Evolutionary conservation across 495 filamentous ascomycete species (phyloP).

Genomic region (Talaromyces adpressus): DNA sequence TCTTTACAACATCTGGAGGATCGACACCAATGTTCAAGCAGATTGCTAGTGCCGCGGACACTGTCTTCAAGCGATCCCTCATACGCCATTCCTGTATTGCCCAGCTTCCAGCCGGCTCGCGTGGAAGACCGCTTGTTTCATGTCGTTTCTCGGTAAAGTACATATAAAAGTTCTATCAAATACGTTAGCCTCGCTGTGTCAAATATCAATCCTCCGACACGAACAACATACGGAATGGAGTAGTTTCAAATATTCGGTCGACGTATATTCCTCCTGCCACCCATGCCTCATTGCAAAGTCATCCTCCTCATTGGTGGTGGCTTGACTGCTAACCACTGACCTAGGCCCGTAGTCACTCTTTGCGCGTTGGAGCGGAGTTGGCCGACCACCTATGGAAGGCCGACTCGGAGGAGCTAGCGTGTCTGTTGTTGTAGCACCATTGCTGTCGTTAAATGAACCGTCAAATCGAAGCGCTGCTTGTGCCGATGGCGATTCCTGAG

Average conservation of each 20-base stretch:
- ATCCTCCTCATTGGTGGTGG: constrained; percentile 33
- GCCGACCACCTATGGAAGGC: constrained; percentile 27
- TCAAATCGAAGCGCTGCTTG: constrained; percentile 20
- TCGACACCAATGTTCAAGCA: constrained; percentile 98
- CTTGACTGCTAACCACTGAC: constrained; percentile 25
- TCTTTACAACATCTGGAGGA: constrained; percentile 92
- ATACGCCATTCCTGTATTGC: constrained; percentile 91
- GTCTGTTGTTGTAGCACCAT: constrained; percentile 16
- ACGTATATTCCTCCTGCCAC: constrained; percentile 56
- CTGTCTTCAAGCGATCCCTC: constrained; percentile 92
- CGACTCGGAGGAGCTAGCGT: constrained; percentile 24
- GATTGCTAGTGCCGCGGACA: constrained; percentile 86
- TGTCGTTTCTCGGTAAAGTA: constrained; percentile 97
- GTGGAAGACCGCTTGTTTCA: constrained; percentile 90
- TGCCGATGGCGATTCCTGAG: constrained; percentile 18
- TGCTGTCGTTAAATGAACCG: constrained; percentile 29
- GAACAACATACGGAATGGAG: constrained; percentile 43
- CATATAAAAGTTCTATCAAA: constrained; percentile 73
- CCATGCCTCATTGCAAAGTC: constrained; percentile 55
- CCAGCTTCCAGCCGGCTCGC: constrained; percentile 50
- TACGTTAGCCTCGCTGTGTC: not conserved
- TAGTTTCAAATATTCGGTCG: constrained; percentile 49
- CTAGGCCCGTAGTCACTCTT: constrained; percentile 63
- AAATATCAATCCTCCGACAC: not conserved
- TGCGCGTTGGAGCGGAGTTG: constrained; percentile 56